phyloP scores from a whole-genome alignment of 2,329 filamentous ascomycete species.

The Aphanoascus verrucosus region DNA sequence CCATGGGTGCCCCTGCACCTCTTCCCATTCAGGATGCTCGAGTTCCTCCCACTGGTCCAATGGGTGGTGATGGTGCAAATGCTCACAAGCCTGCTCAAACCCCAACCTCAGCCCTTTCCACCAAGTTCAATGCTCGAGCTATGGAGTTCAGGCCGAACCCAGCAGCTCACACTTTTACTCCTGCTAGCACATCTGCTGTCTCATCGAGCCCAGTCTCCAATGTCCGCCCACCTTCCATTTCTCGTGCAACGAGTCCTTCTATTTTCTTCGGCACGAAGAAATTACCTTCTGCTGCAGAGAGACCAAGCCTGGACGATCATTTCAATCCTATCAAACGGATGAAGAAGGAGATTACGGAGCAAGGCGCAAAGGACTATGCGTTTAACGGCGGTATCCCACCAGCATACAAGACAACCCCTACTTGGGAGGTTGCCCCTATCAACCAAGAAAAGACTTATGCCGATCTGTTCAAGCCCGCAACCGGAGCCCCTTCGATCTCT shows the following conservation, averaged over 20 bases:
- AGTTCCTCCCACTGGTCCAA: conserved; percentile 61
- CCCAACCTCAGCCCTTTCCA: conserved; percentile 43
- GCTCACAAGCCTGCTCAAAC: conserved; percentile 40
- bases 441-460: conserved; percentile 68
- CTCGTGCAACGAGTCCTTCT: conserved; percentile 39
- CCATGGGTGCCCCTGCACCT: conserved; percentile 37
- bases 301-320: conserved; percentile 43
- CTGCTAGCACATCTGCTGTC: conserved; percentile 49
- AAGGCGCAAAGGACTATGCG: conserved; percentile 52
- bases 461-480: conserved; percentile 65
- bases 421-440: conserved; percentile 63
- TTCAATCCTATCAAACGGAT: conserved; percentile 60
- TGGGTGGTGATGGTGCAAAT: conserved; percentile 40
- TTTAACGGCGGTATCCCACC: conserved; percentile 74
- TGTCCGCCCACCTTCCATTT: conserved; percentile 42
- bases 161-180: conserved; percentile 70
- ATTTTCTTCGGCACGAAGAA: conserved; percentile 60
- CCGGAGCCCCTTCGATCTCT: conserved; percentile 51
- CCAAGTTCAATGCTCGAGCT: conserved; percentile 51
- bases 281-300: conserved; percentile 49
- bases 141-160: conserved; percentile 78
- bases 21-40: conserved; percentile 56
- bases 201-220: conserved; percentile 61
- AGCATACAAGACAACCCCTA: conserved; percentile 72
- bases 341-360: conserved; percentile 51